Evolutionary conservation across 148 eudicot genomes (phyloP), one percentile per base, ranked within the genome.

Genomic region (Mesembryanthemum crystallinum): DNA sequence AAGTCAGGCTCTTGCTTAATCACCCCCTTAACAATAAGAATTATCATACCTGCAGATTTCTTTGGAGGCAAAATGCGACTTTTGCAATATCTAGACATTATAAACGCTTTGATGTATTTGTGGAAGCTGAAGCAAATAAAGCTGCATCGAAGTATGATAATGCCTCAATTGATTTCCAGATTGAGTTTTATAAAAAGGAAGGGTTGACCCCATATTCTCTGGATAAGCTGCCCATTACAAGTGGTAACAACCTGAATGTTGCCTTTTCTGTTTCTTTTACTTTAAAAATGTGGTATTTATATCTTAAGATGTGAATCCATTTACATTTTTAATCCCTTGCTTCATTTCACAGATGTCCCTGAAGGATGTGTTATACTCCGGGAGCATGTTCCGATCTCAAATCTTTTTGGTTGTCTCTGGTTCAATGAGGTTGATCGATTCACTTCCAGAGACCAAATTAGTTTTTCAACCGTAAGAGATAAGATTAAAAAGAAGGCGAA

Each of bases 371-470:
- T 96, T 14, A 89, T 96, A 63, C 76, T 96, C 67, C 91, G 88
- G 80, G 99, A 96, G 82, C 99, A 96, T 75, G 85, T 89, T 67
- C 99, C 99, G 1, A 91, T 96, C 67, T 81, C 98, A 58, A 91
- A 92, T 75, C 98, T 96, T 64, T 96, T 92, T 74, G 85, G 94
- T 60, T 96, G 99, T 82, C 89, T 96, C 47, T 96, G 99, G 99
- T 96, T 91, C 83, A 82, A 96, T 71, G 99, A 96, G 86, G 99
- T 96, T 68, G 99, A 96, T 75, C 98, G 97, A 55, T 96, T 96
- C 77, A 96, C 99, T 60, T 86, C 99, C 51, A 83, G 99, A 76
- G 99, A 96, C 78, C 99, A 96, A 82, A 86, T 96, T 72, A 92
- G 99, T 84, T 96, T 92, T 73, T 85, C 98, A 64, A 96, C 84